A percentile compares a stretch with the other conserved stretches of the same genome.
These are phyloP conservation scores for Fusarium neocosmosporiellum DNA, from an alignment of 2,329 filamentous ascomycete genomes.

Conservation along the genomic window DNA sequence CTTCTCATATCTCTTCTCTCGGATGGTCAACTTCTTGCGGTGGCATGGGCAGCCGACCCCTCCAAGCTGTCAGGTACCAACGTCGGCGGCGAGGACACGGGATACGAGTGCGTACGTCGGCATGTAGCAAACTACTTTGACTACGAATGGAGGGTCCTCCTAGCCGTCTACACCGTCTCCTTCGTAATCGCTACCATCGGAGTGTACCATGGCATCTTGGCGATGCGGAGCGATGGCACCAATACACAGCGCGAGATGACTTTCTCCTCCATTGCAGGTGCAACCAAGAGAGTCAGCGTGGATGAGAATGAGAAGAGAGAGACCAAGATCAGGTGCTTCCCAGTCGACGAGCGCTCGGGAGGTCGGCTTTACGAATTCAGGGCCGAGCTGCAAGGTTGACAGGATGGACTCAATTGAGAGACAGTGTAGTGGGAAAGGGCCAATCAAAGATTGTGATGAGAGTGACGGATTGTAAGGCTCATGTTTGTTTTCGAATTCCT, in stretches of 20 bases:
- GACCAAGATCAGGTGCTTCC: conserved; percentile 26
- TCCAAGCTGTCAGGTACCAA: conserved; percentile 19
- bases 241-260: conserved; percentile 27
- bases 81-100: neutral
- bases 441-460: neutral
- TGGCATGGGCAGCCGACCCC: conserved; percentile 33
- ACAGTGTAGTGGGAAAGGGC: neutral
- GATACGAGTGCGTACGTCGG: conserved; percentile 20
- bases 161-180: conserved; percentile 14
- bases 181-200: conserved; percentile 22
- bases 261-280: conserved; percentile 29
- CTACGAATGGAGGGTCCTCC: conserved; percentile 21
- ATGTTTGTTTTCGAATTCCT: neutral
- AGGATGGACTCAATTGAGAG: neutral
- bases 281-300: conserved; percentile 27
- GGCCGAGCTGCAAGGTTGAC: conserved; percentile 22
- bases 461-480: neutral
- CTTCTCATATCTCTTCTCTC: conserved; percentile 33
- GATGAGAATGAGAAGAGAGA: conserved; percentile 19
- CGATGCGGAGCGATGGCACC: conserved; percentile 24
- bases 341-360: conserved; percentile 7
- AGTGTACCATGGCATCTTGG: conserved; percentile 27
- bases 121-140: conserved; percentile 25
- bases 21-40: conserved; percentile 31
- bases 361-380: conserved; percentile 27